Percentiles rank a stretch among this genome's conserved stretches.
These are phyloP conservation scores for Penicillium argentinense DNA, from an alignment of 495 filamentous ascomycete genomes.

Conservation along the genomic window DNA sequence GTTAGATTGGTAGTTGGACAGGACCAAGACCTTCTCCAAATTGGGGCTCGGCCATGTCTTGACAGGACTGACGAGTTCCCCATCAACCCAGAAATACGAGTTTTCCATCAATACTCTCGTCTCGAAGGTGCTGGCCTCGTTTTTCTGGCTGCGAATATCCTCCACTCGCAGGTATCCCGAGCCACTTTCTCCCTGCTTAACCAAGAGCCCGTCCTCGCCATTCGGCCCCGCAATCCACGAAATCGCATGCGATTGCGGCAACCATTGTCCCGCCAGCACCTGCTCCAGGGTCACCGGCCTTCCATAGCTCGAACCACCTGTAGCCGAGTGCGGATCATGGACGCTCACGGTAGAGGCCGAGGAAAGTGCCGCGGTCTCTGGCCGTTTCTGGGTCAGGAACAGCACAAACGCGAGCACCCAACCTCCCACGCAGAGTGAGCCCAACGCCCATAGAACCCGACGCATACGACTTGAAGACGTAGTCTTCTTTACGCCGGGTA, in stretches of 20 bases:
- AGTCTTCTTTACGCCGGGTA: conserved; percentile 17
- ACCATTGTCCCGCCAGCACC: conserved; percentile 73
- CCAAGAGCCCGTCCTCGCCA: conserved; percentile 81
- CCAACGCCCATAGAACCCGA: conserved; percentile 66
- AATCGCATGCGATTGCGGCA: conserved; percentile 64
- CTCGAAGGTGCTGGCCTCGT: conserved; percentile 40
- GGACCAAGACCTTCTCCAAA: conserved; percentile 78
- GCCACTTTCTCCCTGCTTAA: conserved; percentile 59
- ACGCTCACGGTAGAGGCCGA: conserved; percentile 20
- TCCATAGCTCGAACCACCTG: conserved; percentile 62
- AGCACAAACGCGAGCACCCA: conserved; percentile 79
- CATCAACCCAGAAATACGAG: conserved; percentile 56
- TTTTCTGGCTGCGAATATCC: conserved; percentile 66
- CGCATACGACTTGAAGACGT: conserved; percentile 45
- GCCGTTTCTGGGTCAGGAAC: conserved; percentile 60
- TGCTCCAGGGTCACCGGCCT: conserved; percentile 81
- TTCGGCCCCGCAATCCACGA: conserved; percentile 85
- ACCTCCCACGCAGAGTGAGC: conserved; percentile 64
- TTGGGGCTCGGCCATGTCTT: conserved; percentile 76
- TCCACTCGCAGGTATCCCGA: conserved; percentile 83
- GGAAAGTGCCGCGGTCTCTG: conserved; percentile 18
- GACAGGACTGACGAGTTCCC: conserved; percentile 48
- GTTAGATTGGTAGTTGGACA: conserved; percentile 66
- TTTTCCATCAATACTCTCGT: conserved; percentile 74
- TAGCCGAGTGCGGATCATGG: conserved; percentile 64